These are phyloP conservation scores for Marasmius tenuissimus DNA, from an alignment of 1,284 basidiomycete genomes.

Conservation along the genomic window DNA sequence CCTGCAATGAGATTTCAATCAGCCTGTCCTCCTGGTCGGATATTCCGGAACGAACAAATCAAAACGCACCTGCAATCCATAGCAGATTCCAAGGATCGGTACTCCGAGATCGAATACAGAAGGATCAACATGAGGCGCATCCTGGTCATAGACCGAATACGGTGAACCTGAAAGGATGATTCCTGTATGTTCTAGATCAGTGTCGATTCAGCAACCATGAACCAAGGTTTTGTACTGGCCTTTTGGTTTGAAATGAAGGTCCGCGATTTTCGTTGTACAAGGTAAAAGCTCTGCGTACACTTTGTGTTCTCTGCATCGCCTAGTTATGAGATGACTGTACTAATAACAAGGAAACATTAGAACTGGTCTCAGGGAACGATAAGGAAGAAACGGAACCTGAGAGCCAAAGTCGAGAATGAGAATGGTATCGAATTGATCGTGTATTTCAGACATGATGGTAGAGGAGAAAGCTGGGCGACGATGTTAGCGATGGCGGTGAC, in stretches of 20 bases:
- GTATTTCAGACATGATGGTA: slow-evolving; percentile 75
- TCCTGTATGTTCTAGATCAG: slow-evolving; percentile 46
- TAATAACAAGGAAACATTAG: slow-evolving; percentile 32
- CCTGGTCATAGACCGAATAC: slow-evolving; percentile 95
- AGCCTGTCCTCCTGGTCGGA: neutral
- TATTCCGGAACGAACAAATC: neutral
- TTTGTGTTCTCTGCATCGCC: slow-evolving; percentile 96
- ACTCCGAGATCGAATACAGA: slow-evolving; percentile 91
- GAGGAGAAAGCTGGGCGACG: neutral
- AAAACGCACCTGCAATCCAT: slow-evolving; percentile 84
- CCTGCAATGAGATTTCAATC: slow-evolving; percentile 42
- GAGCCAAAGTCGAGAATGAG: slow-evolving; percentile 98
- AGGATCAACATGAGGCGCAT: slow-evolving; percentile 93
- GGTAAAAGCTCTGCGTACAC: slow-evolving; percentile 99
- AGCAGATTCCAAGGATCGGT: slow-evolving; percentile 96
- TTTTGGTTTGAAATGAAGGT: slow-evolving; percentile 94
- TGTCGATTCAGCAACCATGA: neutral
- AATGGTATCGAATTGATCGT: slow-evolving; percentile 95
- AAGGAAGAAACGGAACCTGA: slow-evolving; percentile 57
- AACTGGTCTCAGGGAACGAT: slow-evolving; percentile 5
- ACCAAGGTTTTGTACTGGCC: slow-evolving; percentile 44
- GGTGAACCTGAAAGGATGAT: slow-evolving; percentile 98
- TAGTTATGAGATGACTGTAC: slow-evolving; percentile 98
- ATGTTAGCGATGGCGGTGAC: neutral
- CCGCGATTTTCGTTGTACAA: slow-evolving; percentile 91